phyloP scores from a whole-genome alignment of 1,139 yeast genomes.

The Diutina rugosa region DNA sequence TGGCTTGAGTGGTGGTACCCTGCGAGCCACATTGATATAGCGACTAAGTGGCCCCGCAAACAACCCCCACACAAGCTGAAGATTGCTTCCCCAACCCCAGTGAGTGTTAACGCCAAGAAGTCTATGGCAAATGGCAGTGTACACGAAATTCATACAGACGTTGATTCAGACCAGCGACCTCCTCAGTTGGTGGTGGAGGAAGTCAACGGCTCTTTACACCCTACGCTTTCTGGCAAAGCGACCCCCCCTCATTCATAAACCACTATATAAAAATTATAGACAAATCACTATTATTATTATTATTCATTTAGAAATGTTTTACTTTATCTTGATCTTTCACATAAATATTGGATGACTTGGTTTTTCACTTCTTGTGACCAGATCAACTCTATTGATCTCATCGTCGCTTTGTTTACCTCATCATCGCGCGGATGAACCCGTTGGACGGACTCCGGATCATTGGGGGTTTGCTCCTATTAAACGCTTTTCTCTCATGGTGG shows the following conservation, averaged over 20 bases:
- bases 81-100: background rate
- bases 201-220: background rate
- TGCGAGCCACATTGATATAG: constrained; percentile 50
- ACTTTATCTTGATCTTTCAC: too few relatives aligned
- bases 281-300: background rate
- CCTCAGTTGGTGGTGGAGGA: background rate
- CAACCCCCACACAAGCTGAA: background rate
- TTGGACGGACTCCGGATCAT: constrained; percentile 32
- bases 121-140: background rate
- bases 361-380: too few relatives aligned
- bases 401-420: background rate
- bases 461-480: constrained; percentile 34
- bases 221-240: background rate
- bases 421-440: background rate
- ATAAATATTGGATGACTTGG: too few relatives aligned
- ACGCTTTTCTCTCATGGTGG: constrained; percentile 37
- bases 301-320: too few relatives aligned
- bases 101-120: too few relatives aligned
- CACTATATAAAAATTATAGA: background rate
- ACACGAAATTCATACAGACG: background rate
- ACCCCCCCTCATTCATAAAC: background rate
- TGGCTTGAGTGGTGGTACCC: constrained; percentile 68
- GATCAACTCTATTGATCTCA: too few relatives aligned
- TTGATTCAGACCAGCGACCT: too few relatives aligned
- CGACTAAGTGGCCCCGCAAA: constrained; percentile 61